A percentile compares a stretch with the other conserved stretches of the same genome.
Conservation (phyloP, 2,329 filamentous ascomycete species). For the Hypoxylon sp. region DNA sequence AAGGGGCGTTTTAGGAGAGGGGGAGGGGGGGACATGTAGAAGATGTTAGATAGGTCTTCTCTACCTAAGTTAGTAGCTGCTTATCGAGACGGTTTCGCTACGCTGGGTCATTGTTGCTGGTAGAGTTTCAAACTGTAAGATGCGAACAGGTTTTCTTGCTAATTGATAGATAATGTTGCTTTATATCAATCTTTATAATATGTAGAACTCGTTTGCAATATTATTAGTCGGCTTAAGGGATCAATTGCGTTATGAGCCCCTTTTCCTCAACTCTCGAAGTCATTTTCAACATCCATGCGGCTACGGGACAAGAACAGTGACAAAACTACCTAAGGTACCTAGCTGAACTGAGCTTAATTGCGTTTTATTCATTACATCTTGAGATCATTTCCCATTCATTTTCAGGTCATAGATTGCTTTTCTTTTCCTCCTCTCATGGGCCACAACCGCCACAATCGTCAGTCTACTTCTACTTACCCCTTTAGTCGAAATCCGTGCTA, state of each 20-base stretch:
- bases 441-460: too few species aligned
- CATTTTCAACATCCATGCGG: neutral
- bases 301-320: neutral
- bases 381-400: too few species aligned
- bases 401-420: neutral
- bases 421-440: too few species aligned
- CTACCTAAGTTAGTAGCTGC: constrained; percentile 23
- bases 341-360: neutral
- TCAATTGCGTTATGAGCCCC: neutral
- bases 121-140: neutral
- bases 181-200: neutral
- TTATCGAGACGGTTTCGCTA: constrained; percentile 24
- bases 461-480: too few species aligned
- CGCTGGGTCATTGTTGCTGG: constrained; percentile 2
- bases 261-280: neutral
- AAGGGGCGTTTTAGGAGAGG: constrained; percentile 36
- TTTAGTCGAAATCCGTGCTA: constrained; percentile 36
- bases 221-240: neutral
- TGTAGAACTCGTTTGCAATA: neutral
- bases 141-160: neutral
- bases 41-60: constrained; percentile 39
- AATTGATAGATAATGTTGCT: neutral
- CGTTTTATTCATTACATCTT: neutral
- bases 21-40: constrained; percentile 33
- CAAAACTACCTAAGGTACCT: too few species aligned